Base-by-base conservation (phyloP, 495 filamentous ascomycete species). In the Neurospora discreta region DNA sequence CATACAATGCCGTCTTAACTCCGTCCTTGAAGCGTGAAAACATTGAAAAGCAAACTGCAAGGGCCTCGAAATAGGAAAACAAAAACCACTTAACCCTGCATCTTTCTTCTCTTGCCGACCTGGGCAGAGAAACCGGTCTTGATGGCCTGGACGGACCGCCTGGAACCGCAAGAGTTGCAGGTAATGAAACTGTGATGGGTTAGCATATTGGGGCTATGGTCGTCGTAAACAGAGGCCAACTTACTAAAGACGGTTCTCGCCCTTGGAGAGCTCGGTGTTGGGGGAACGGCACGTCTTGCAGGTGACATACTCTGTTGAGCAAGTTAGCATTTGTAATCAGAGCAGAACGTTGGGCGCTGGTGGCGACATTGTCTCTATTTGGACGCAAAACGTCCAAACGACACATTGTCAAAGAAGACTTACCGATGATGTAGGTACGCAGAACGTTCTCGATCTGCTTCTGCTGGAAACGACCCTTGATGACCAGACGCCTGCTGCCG, bases 101-200 rank as follows among this genome's bases (percentile, higher is more conserved):
- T 85, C 84, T 86, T 86, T 85, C 89, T 93, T 85, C 95, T 89
- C 91, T 97, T 97, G 78, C 95, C 95, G 82, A 99, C 92, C 84
- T 97, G 93, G 81, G 93, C 93, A 78, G 93, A 93, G 93, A 98
- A 99, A 92, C 95, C 95, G 52, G 93, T 97, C 90, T 98, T 99
- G 91, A 99, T 98, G 70, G 95, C 93, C 72, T 92, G 91, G 81
- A 99, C 95, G 75, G 89, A 93, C 78, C 96, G 91, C 80, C 95
- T 89, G 70, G 90, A 93, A 70, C 93, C 92, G 77, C 96, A 98
- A 26, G 91, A 93, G 85, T 84, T 84, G 80, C 82, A 84, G 36
- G 82, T 84, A 73, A 84, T 84, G 78, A 85, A 84, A 76, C 74
- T 76, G 44, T 11, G 20, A n/a, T 0, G 10, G 16, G 71, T 78